Evolutionary conservation across 2,329 filamentous ascomycete genomes (phyloP).

Genomic region (Aspergillus spinulosporus): DNA sequence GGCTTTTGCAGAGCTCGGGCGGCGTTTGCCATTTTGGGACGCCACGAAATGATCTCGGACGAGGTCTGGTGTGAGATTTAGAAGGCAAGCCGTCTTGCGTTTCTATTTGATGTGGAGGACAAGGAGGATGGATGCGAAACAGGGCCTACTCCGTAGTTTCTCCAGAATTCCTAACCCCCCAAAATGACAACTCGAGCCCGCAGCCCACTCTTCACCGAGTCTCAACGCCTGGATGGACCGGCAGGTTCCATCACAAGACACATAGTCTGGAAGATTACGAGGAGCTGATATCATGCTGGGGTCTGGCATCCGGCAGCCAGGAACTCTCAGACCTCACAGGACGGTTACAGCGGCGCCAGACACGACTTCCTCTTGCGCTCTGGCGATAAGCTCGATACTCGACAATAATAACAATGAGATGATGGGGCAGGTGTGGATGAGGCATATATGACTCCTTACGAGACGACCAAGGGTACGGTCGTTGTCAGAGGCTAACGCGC

Average conservation of each 20-base stretch:
- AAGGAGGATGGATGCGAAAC: constrained; percentile 9
- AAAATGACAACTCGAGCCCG: not conserved
- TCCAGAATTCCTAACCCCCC: constrained; percentile 9
- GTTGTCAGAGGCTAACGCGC: constrained; percentile 1
- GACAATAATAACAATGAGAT: not conserved
- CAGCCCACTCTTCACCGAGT: constrained; percentile 10
- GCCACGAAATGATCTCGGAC: constrained; percentile 15
- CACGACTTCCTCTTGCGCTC: not conserved
- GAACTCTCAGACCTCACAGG: not conserved
- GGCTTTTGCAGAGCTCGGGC: constrained; percentile 16
- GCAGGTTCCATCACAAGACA: constrained; percentile 11
- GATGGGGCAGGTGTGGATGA: not conserved
- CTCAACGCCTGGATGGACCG: constrained; percentile 13
- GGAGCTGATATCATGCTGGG: constrained; percentile 3
- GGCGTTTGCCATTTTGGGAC: constrained; percentile 20
- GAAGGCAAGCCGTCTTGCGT: constrained; percentile 3
- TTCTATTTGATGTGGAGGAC: constrained; percentile 17
- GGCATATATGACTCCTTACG: not conserved
- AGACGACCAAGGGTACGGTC: constrained; percentile 7
- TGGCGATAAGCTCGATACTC: not conserved
- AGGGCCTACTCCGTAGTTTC: constrained; percentile 2
- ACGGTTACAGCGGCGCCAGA: not conserved
- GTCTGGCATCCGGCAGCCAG: not conserved
- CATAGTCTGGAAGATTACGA: not conserved
- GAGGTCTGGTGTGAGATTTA: not conserved